phyloP scores from a whole-genome alignment of 306 rosid genomes.

The Cicer pinnatifidum region DNA sequence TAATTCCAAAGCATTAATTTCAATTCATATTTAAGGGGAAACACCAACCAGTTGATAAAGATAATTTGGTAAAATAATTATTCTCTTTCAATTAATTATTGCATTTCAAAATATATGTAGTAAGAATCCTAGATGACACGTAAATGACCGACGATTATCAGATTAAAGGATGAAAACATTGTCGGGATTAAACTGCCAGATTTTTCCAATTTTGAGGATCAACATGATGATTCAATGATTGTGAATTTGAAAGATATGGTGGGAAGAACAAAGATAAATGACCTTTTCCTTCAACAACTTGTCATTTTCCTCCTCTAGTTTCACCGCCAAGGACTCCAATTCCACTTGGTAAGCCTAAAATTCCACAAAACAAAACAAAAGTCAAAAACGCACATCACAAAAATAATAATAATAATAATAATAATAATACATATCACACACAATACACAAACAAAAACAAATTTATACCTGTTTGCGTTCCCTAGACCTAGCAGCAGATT shows the following conservation, averaged over 20 bases:
- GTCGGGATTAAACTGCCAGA: not conserved
- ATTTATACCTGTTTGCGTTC: slow-evolving; percentile 51
- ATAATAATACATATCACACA: not conserved
- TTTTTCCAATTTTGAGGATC: not conserved
- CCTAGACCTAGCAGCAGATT: slow-evolving; percentile 56
- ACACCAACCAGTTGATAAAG: too few relatives aligned
- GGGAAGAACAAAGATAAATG: not conserved
- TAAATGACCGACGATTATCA: not conserved
- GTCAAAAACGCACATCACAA: slow-evolving; percentile 10
- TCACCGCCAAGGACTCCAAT: slow-evolving; percentile 77
- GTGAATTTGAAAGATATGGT: not conserved
- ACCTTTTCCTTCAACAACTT: slow-evolving; percentile 85
- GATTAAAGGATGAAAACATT: not conserved
- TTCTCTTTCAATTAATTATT: too few relatives aligned
- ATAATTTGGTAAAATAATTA: too few relatives aligned
- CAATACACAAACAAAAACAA: not conserved
- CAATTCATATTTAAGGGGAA: too few relatives aligned
- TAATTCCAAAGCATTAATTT: too few relatives aligned
- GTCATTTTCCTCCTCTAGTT: slow-evolving; percentile 81
- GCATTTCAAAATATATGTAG: too few relatives aligned
- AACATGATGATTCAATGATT: not conserved
- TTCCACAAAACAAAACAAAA: slow-evolving; percentile 8
- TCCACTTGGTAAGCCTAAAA: slow-evolving; percentile 90
- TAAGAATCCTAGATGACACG: too few relatives aligned
- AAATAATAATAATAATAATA: too few relatives aligned